These are phyloP conservation scores for Cinchona pubescens DNA, from an alignment of 257 asterid genomes.

Conservation along the genomic window DNA sequence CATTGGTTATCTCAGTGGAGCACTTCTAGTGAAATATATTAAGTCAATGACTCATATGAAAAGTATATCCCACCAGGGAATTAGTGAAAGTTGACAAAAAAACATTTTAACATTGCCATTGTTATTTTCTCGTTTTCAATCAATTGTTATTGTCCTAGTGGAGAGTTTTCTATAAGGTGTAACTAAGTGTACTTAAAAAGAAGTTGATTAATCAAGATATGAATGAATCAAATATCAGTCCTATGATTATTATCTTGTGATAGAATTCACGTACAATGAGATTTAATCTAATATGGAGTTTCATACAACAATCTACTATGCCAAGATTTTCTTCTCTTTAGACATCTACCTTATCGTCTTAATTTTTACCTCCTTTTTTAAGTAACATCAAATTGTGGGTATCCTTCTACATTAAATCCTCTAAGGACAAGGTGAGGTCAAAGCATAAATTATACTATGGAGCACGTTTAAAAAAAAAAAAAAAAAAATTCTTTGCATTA, in stretches of 20 bases:
- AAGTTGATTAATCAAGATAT: neutral
- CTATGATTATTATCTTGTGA: too few species aligned
- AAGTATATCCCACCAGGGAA: neutral
- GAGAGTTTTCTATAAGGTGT: neutral
- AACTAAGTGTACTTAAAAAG: neutral
- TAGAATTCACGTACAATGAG: neutral
- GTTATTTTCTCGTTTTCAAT: neutral
- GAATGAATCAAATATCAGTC: neutral
- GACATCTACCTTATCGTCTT: neutral
- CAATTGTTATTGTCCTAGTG: neutral
- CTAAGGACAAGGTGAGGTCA: constrained; percentile 1
- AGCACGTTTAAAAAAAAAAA: too few species aligned
- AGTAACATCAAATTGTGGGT: too few species aligned
- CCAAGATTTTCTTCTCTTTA: too few species aligned
- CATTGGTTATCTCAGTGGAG: constrained; percentile 9
- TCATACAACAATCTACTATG: neutral
- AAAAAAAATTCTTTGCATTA: too few species aligned
- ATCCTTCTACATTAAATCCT: neutral
- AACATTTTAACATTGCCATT: neutral
- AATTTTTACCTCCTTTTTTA: too few species aligned
- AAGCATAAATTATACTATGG: too few species aligned
- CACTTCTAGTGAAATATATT: constrained; percentile 10
- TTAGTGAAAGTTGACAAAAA: neutral
- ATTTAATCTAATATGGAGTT: neutral
- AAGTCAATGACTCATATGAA: constrained; percentile 8